Conservation (phyloP, 768 basidiomycete genomes). For the Rhodosporidiobolus odoratus region DNA sequence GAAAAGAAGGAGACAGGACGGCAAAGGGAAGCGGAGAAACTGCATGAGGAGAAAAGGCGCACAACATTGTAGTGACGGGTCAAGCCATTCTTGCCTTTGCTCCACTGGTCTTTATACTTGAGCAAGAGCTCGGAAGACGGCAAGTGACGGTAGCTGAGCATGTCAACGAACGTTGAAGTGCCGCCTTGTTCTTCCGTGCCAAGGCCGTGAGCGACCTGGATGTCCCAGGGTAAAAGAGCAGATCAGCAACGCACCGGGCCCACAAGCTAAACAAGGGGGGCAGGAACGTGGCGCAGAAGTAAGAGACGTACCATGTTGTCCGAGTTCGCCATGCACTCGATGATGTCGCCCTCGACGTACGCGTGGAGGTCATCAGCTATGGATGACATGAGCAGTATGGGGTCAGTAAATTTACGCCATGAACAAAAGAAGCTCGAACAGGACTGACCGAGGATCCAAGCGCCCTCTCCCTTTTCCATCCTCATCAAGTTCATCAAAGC, state of each 20-base stretch:
- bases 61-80: constrained; percentile 36
- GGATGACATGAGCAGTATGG: too few species aligned
- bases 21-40: too few species aligned
- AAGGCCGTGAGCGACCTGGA: constrained; percentile 39
- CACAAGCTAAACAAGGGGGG: neutral
- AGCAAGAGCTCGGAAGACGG: constrained; percentile 33
- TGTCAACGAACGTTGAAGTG: constrained; percentile 36
- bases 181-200: constrained; percentile 36
- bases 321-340: constrained; percentile 40
- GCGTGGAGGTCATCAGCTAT: constrained; percentile 39
- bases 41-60: neutral
- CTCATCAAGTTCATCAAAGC: constrained; percentile 38
- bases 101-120: constrained; percentile 22
- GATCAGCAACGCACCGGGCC: neutral
- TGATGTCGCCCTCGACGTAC: constrained; percentile 38
- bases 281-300: neutral
- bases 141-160: constrained; percentile 40
- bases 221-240: neutral
- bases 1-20: neutral
- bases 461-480: constrained; percentile 34
- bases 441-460: constrained; percentile 38
- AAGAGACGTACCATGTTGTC: constrained; percentile 14
- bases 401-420: too few species aligned
- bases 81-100: constrained; percentile 16
- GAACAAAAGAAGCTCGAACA: neutral